Evolutionary conservation across 83 land plant species (phyloP), one percentile per base, ranked within the genome.

Genomic region (Larix sibirica): DNA sequence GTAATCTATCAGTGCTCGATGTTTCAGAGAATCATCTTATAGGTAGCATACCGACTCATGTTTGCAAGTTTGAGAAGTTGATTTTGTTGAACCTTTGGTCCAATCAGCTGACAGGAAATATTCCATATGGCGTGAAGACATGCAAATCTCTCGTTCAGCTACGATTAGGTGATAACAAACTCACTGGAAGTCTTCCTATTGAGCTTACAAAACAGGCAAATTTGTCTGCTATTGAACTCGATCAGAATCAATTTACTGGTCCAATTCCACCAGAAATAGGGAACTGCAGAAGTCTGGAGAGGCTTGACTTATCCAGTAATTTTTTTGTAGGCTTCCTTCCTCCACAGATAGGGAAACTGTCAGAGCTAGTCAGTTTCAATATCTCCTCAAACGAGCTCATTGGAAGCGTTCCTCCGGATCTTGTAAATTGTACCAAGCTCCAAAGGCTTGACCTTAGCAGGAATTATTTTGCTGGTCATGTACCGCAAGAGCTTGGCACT

Each of bases 391-490:
- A 95, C 42, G 20, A 68, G 36, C 81, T 95, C 8, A 79, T 83
- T 0, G 97, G 97, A 4, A 60, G 42, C 59, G 86, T 95, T 33
- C 97, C 92, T 67, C 83, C 40, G n/a, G 85, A 88, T 44, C 79
- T 93, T 73, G 89, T 81, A 4, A 82, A 85, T 31, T 84, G 90
- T 47, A 79, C 44, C 21, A 86, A 84, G 75, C 86, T 94, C 58
- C 84, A 87, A 68, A 73, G 90, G 58, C 88, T 95, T 78, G 92
- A 91, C 82, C 87, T 92, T 4, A 89, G 93, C 77, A 84, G 81
- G 23, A 95, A 95, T 79, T 24, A 79, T 0, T 89, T 95, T 47
- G 89, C 88, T 33, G 94, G 96, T 28, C 3, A 14, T 23, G 61
- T 93, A 20, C 97, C 97, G 1, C 82, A 47, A 18, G 69, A 81